These are phyloP conservation scores for Castanea sativa DNA, from an alignment of 306 rosid species.

Conservation along the genomic window DNA sequence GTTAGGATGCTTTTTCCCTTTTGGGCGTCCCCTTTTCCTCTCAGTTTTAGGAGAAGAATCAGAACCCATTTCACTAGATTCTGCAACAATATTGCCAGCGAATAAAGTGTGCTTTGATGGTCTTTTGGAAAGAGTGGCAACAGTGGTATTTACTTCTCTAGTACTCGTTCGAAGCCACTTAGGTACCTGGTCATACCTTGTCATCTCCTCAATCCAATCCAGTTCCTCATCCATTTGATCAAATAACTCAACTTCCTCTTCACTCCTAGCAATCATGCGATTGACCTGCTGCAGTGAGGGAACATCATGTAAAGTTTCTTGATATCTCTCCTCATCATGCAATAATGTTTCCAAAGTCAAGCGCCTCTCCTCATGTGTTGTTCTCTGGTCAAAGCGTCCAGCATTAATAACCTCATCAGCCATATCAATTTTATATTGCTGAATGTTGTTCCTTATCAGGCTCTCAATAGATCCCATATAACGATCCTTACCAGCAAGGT, in stretches of 20 bases:
- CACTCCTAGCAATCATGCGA: slow-evolving; percentile 96
- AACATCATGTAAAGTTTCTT: slow-evolving; percentile 90
- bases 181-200: slow-evolving; percentile 78
- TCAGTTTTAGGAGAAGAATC: slow-evolving; percentile 62
- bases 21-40: slow-evolving; percentile 83
- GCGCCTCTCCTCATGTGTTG: slow-evolving; percentile 97
- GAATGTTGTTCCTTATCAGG: slow-evolving; percentile 93
- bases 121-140: slow-evolving; percentile 73
- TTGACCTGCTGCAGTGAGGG: slow-evolving; percentile 93
- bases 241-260: slow-evolving; percentile 83
- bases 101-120: slow-evolving; percentile 62
- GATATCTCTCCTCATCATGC: slow-evolving; percentile 96
- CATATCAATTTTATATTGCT: slow-evolving; percentile 97
- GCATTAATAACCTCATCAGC: slow-evolving; percentile 99
- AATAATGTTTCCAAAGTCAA: slow-evolving; percentile 88
- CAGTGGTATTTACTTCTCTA: slow-evolving; percentile 70
- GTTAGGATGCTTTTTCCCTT: slow-evolving; percentile 61
- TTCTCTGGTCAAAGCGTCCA: slow-evolving; percentile 98
- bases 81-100: slow-evolving; percentile 53
- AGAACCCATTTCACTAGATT: slow-evolving; percentile 70
- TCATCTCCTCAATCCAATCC: slow-evolving; percentile 92
- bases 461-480: slow-evolving; percentile 94
- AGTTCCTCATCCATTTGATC: slow-evolving; percentile 98
- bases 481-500: slow-evolving; percentile 97
- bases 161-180: slow-evolving; percentile 85